Conservation (phyloP, 768 basidiomycete species). For the Leccinum rimulosum region DNA sequence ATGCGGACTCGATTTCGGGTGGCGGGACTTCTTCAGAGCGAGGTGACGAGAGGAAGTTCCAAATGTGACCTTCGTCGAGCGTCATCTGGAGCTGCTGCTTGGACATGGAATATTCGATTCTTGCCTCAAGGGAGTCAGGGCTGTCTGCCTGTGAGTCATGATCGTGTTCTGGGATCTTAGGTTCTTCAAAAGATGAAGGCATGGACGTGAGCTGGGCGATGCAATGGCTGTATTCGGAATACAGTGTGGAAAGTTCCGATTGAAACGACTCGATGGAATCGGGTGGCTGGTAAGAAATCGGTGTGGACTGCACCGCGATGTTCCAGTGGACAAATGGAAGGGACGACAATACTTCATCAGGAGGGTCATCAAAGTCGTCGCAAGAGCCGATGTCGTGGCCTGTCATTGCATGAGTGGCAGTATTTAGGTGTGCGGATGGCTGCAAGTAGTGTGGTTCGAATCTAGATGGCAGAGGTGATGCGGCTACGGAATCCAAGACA, state of each 20-base stretch:
- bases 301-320: slow-evolving; percentile 18
- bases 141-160: slow-evolving; percentile 2
- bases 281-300: slow-evolving; percentile 2
- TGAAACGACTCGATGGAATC: slow-evolving; percentile 32
- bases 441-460: slow-evolving; percentile 13
- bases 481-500: slow-evolving; percentile 5
- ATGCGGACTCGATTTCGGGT: slow-evolving; percentile 21
- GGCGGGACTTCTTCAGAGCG: slow-evolving; percentile 9
- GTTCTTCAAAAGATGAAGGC: slow-evolving; percentile 27
- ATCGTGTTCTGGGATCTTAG: slow-evolving; percentile 13
- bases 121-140: slow-evolving; percentile 34
- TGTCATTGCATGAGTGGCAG: slow-evolving; percentile 3
- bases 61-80: slow-evolving; percentile 58
- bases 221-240: slow-evolving; percentile 48
- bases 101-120: slow-evolving; percentile 52
- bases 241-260: slow-evolving; percentile 43
- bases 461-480: slow-evolving; percentile 14
- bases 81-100: slow-evolving; percentile 61
- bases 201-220: slow-evolving; percentile 44
- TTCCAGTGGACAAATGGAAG: slow-evolving; percentile 29
- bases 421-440: slow-evolving; percentile 9
- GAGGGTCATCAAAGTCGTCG: slow-evolving; percentile 16
- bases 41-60: slow-evolving; percentile 42
- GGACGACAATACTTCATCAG: slow-evolving; percentile 8
- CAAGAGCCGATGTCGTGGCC: slow-evolving; percentile 2